phyloP scores from a whole-genome alignment of 495 filamentous ascomycete species.

The Mycothermus thermophilus region DNA sequence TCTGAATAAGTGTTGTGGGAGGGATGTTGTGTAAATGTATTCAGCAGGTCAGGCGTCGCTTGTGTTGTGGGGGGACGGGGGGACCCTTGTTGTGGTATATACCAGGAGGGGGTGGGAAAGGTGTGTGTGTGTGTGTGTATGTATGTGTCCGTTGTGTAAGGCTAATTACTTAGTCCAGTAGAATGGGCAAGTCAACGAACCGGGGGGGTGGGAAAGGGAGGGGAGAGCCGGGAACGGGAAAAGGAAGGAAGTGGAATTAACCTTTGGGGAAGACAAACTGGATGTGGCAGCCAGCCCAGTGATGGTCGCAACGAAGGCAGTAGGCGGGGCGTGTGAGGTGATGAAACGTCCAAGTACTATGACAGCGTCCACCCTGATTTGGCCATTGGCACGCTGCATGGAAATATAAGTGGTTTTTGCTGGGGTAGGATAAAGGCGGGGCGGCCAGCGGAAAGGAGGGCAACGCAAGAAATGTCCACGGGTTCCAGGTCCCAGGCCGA shows the following conservation, averaged over 20 bases:
- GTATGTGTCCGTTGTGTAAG: too few species aligned
- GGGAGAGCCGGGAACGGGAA: conserved; percentile 8
- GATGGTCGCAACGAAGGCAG: conserved; percentile 23
- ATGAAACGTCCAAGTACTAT: conserved; percentile 34
- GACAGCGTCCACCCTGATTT: conserved; percentile 35
- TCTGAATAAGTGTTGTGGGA: background rate
- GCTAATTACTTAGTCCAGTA: background rate
- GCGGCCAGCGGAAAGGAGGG: conserved; percentile 10
- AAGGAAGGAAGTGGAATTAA: conserved; percentile 32
- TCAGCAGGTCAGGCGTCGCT: background rate
- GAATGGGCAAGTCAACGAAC: conserved; percentile 7
- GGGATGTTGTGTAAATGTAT: too few species aligned
- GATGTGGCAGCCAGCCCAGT: conserved; percentile 40
- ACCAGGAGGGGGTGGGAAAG: too few species aligned
- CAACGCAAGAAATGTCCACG: conserved; percentile 10
- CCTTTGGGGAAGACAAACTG: conserved; percentile 37
- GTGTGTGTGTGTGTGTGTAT: too few species aligned
- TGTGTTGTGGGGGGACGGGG: conserved; percentile 1
- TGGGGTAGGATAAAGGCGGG: conserved; percentile 15
- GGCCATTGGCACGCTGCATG: conserved; percentile 21
- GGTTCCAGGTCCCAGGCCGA: too few species aligned
- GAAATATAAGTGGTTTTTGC: conserved; percentile 11
- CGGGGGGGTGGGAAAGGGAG: conserved; percentile 2
- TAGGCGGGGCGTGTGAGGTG: conserved; percentile 32
- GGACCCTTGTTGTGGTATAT: background rate